phyloP scores from a whole-genome alignment of 495 filamentous ascomycete genomes.

The Penicillium paradoxum region DNA sequence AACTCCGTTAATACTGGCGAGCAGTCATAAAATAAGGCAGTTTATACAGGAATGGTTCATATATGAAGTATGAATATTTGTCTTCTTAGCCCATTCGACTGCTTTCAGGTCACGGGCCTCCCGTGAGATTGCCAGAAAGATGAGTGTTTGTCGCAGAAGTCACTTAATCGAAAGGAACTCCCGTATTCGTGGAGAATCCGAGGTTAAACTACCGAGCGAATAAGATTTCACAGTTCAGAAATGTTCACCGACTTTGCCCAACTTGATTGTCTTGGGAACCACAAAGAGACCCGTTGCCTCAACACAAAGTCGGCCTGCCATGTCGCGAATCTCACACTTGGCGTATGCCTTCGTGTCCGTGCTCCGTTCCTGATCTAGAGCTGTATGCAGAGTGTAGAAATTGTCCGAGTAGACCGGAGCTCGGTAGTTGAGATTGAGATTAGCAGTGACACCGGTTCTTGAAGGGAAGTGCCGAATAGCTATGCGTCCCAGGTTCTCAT shows the following conservation, averaged over 20 bases:
- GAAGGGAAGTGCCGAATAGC: conserved; percentile 38
- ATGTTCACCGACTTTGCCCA: conserved; percentile 38
- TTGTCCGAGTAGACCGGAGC: conserved; percentile 50
- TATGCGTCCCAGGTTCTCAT: conserved; percentile 52
- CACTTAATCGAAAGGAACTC: neutral
- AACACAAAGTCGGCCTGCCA: conserved; percentile 49
- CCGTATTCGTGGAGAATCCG: neutral
- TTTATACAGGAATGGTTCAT: neutral
- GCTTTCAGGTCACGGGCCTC: neutral
- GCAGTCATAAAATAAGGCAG: neutral
- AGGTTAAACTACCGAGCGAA: neutral
- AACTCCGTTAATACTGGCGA: too few relatives aligned
- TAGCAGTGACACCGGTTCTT: conserved; percentile 56
- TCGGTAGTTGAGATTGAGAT: conserved; percentile 60
- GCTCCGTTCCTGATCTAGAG: conserved; percentile 42
- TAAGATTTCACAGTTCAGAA: conserved; percentile 29
- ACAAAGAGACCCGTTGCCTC: conserved; percentile 61
- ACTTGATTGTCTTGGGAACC: conserved; percentile 49
- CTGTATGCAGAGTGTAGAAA: conserved; percentile 61
- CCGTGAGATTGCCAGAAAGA: neutral
- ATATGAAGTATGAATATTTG: neutral
- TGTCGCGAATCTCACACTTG: conserved; percentile 48
- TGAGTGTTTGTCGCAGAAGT: neutral
- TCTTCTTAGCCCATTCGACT: neutral
- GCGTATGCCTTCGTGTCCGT: conserved; percentile 61